Evolutionary conservation across 768 basidiomycete species (phyloP).

Genomic region (Mycena crocata): DNA sequence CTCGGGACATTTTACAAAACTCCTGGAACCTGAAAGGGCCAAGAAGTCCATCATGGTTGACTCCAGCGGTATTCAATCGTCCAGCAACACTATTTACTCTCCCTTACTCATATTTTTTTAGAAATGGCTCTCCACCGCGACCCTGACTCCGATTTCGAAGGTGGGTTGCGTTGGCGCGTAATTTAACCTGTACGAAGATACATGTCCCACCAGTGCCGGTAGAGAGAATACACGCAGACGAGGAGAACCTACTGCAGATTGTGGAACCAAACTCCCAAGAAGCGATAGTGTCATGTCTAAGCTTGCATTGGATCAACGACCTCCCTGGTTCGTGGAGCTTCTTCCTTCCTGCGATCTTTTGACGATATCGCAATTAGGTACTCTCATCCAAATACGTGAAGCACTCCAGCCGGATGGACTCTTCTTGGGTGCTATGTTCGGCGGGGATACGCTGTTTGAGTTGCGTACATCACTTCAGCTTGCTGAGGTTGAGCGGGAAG

Average conservation of each 20-base stretch:
- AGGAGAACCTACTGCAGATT: slow-evolving; percentile 78
- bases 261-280: slow-evolving; percentile 85
- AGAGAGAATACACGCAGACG: slow-evolving; percentile 83
- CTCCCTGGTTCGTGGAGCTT: slow-evolving; percentile 75
- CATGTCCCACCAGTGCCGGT: slow-evolving; percentile 68
- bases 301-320: slow-evolving; percentile 98
- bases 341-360: background rate
- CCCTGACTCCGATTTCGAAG: slow-evolving; percentile 81
- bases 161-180: slow-evolving; percentile 51
- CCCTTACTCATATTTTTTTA: slow-evolving; percentile 45
- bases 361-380: slow-evolving; percentile 58
- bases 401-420: slow-evolving; percentile 91
- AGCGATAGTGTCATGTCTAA: slow-evolving; percentile 90
- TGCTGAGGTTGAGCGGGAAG: slow-evolving; percentile 93
- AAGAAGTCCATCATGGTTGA: slow-evolving; percentile 88
- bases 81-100: background rate
- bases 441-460: slow-evolving; percentile 97
- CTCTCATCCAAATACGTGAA: slow-evolving; percentile 88
- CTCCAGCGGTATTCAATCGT: slow-evolving; percentile 72
- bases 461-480: slow-evolving; percentile 94
- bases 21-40: slow-evolving; percentile 76
- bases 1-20: slow-evolving; percentile 90
- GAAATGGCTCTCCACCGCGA: slow-evolving; percentile 82
- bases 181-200: slow-evolving; percentile 20
- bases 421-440: slow-evolving; percentile 94